These are phyloP conservation scores for Yamadazyma sp. DNA, from an alignment of 805 yeast species.

Conservation along the genomic window DNA sequence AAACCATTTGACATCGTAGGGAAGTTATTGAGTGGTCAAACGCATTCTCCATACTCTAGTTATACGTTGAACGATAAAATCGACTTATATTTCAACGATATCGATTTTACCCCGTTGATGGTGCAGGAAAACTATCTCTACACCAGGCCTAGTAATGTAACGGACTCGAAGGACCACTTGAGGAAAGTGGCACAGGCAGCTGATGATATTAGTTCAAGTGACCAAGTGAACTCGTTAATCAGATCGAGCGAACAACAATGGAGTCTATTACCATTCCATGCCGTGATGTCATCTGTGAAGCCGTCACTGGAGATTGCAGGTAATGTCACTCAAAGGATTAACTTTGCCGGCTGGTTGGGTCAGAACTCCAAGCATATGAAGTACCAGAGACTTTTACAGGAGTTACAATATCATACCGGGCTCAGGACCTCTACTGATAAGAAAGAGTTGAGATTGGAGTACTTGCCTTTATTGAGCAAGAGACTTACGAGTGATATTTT, in stretches of 20 bases:
- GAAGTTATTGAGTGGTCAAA: constrained; percentile 57
- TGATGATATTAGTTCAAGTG: constrained; percentile 81
- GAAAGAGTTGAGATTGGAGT: constrained; percentile 70
- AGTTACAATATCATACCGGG: constrained; percentile 83
- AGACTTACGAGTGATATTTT: constrained; percentile 60
- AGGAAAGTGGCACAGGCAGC: constrained; percentile 75
- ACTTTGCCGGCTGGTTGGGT: constrained; percentile 86
- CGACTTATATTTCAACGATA: constrained; percentile 88
- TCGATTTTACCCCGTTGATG: constrained; percentile 93
- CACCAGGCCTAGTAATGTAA: constrained; percentile 55
- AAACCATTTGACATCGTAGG: constrained; percentile 91
- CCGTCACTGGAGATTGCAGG: constrained; percentile 82
- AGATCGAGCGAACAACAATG: constrained; percentile 92
- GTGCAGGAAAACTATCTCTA: constrained; percentile 86
- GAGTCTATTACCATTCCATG: constrained; percentile 91
- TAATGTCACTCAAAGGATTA: constrained; percentile 61
- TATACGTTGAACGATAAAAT: constrained; percentile 75
- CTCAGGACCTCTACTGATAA: constrained; percentile 76
- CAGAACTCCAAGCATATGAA: constrained; percentile 84
- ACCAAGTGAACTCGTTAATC: constrained; percentile 75
- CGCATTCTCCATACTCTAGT: constrained; percentile 52
- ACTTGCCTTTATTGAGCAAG: constrained; percentile 63
- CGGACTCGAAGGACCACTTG: constrained; percentile 52
- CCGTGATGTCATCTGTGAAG: constrained; percentile 75
- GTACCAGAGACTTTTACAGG: constrained; percentile 76